Conservation (phyloP, 139 green algal genomes). For the Astrephomene gubernaculifera region DNA sequence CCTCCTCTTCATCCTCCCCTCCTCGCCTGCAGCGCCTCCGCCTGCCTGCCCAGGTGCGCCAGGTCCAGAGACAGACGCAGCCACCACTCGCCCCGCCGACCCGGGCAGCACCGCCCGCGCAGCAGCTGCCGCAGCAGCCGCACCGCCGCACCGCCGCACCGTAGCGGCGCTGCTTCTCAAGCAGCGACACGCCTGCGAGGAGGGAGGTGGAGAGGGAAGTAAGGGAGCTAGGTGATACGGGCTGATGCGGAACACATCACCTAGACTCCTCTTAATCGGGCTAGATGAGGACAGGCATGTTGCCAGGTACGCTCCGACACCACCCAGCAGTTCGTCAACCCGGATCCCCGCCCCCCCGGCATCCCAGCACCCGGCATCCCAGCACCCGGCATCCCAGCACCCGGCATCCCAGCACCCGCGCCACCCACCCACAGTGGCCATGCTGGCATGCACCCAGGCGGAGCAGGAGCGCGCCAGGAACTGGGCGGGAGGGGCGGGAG, state of each 20-base stretch:
- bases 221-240: no score
- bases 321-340: no score
- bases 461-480: slow-evolving; percentile 75
- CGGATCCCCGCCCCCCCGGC: no score
- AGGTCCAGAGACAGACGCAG: slow-evolving; percentile 80
- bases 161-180: slow-evolving; percentile 72
- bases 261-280: no score
- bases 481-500: no score
- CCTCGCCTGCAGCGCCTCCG: slow-evolving; percentile 36
- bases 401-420: background rate
- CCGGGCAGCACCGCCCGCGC: slow-evolving; percentile 72
- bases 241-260: no score
- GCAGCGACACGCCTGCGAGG: slow-evolving; percentile 64
- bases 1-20: background rate
- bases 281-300: no score
- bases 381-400: no score
- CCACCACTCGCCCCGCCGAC: slow-evolving; percentile 86
- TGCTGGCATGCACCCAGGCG: slow-evolving; percentile 77
- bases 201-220: no score
- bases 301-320: no score
- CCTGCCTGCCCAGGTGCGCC: slow-evolving; percentile 79
- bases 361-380: no score
- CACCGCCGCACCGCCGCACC: slow-evolving; percentile 70
- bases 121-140: slow-evolving; percentile 79
- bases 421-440: slow-evolving; percentile 73